A percentile compares a stretch with the other conserved stretches of the same genome.
Conservation (phyloP, 2,329 filamentous ascomycete species). For the Talaromyces sp. region DNA sequence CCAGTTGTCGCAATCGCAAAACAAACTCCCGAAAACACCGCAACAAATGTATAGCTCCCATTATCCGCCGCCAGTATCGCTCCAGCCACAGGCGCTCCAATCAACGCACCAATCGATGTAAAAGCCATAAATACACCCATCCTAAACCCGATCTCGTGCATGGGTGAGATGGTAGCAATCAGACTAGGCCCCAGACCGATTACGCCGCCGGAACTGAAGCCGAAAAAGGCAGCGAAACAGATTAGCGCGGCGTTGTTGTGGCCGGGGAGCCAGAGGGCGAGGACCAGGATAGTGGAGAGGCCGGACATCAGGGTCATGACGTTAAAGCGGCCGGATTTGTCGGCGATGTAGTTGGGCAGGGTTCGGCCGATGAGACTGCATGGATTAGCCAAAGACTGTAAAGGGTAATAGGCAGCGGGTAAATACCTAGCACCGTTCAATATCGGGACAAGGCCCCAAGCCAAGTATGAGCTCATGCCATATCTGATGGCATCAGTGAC, state of each 20-base stretch:
- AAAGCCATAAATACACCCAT: conserved; percentile 28
- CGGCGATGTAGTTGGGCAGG: conserved; percentile 33
- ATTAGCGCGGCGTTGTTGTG: conserved; percentile 24
- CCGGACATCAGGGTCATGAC: conserved; percentile 25
- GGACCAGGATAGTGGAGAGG: conserved; percentile 21
- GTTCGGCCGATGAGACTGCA: conserved; percentile 29
- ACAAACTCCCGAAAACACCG: conserved; percentile 7
- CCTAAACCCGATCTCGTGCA: conserved; percentile 27
- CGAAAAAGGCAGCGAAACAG: conserved; percentile 24
- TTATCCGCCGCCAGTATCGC: conserved; percentile 18
- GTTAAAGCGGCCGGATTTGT: conserved; percentile 33
- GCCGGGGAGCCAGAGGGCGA: conserved; percentile 26
- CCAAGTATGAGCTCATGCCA: conserved; percentile 50
- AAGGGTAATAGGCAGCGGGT: neutral
- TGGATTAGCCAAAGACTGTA: neutral
- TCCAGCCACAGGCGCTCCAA: conserved; percentile 28
- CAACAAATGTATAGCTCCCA: conserved; percentile 11
- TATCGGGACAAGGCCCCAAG: conserved; percentile 53
- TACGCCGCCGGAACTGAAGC: conserved; percentile 27
- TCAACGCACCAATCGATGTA: conserved; percentile 24
- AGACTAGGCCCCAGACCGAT: conserved; percentile 33
- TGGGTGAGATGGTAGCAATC: conserved; percentile 30
- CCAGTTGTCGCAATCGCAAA: conserved; percentile 6
- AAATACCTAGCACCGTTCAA: conserved; percentile 49
- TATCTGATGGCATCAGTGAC: conserved; percentile 45